Conservation (phyloP, 768 basidiomycete species). For the Sarcomyxa edulis region DNA sequence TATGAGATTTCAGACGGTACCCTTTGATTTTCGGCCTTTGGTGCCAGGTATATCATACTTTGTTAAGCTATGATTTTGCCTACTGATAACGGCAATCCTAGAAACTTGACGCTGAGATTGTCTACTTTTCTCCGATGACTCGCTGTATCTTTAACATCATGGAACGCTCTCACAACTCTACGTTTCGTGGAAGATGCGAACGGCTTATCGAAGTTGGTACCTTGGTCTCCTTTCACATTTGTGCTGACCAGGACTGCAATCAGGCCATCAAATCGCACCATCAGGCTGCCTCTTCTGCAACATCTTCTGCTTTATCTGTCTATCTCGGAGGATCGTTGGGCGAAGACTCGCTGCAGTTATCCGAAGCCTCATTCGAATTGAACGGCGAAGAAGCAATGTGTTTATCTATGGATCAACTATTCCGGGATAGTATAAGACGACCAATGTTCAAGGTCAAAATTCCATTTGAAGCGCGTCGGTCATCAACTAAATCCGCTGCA, state of each 20-base stretch:
- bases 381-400: constrained; percentile 32
- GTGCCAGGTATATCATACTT: constrained; percentile 40
- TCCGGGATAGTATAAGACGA: constrained; percentile 33
- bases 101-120: constrained; percentile 54
- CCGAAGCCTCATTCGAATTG: too few relatives aligned
- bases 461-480: too few relatives aligned
- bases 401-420: constrained; percentile 38
- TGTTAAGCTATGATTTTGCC: constrained; percentile 7
- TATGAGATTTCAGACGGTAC: constrained; percentile 48
- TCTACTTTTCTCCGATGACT: constrained; percentile 43
- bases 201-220: constrained; percentile 42
- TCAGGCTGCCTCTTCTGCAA: constrained; percentile 14
- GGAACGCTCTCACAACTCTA: constrained; percentile 41
- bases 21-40: constrained; percentile 73
- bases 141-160: constrained; percentile 47
- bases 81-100: constrained; percentile 18
- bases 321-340: constrained; percentile 18
- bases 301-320: constrained; percentile 21
- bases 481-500: too few relatives aligned
- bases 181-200: constrained; percentile 40
- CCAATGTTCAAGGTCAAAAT: constrained; percentile 49
- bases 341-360: too few relatives aligned
- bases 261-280: constrained; percentile 26
- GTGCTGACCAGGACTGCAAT: background rate
- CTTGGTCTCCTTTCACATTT: background rate